Evolutionary conservation across 768 basidiomycete genomes (phyloP).

Genomic region (Tricholoma terreum): DNA sequence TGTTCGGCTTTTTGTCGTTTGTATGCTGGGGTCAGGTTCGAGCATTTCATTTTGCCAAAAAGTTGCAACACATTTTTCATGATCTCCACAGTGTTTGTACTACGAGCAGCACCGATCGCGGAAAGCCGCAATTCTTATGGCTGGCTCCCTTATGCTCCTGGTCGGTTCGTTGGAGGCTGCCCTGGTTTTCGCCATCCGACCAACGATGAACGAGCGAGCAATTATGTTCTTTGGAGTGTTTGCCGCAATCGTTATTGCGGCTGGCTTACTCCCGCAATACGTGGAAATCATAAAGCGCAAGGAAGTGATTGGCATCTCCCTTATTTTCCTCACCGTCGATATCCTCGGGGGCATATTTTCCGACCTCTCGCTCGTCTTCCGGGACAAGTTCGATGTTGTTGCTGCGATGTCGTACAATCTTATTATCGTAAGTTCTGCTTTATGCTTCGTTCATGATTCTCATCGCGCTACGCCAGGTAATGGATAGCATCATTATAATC

Average conservation of each 20-base stretch:
- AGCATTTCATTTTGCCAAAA: neutral
- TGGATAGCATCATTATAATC: slow-evolving; percentile 61
- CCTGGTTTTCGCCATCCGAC: slow-evolving; percentile 58
- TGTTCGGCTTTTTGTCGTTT: slow-evolving; percentile 58
- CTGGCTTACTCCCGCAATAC: slow-evolving; percentile 59
- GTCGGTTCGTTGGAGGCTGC: slow-evolving; percentile 58
- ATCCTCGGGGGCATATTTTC: slow-evolving; percentile 69
- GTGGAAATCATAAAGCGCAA: slow-evolving; percentile 67
- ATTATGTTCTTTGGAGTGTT: slow-evolving; percentile 63
- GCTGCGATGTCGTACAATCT: slow-evolving; percentile 61
- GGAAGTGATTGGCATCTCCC: slow-evolving; percentile 66
- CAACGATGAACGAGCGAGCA: slow-evolving; percentile 30
- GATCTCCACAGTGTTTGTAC: slow-evolving; percentile 56
- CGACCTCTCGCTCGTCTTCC: slow-evolving; percentile 66
- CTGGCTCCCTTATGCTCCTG: slow-evolving; percentile 37
- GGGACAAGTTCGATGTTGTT: slow-evolving; percentile 56
- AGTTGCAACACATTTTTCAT: slow-evolving; percentile 1
- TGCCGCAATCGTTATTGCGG: slow-evolving; percentile 52
- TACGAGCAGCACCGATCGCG: slow-evolving; percentile 49
- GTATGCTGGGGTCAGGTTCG: slow-evolving; percentile 65
- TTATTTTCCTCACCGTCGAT: slow-evolving; percentile 69
- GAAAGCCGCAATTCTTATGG: slow-evolving; percentile 30
- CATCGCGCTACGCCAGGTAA: slow-evolving; percentile 36
- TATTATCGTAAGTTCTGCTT: slow-evolving; percentile 48
- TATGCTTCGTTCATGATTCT: neutral